These are phyloP conservation scores for Mycena rosella DNA, from an alignment of 768 basidiomycete species.

Conservation along the genomic window DNA sequence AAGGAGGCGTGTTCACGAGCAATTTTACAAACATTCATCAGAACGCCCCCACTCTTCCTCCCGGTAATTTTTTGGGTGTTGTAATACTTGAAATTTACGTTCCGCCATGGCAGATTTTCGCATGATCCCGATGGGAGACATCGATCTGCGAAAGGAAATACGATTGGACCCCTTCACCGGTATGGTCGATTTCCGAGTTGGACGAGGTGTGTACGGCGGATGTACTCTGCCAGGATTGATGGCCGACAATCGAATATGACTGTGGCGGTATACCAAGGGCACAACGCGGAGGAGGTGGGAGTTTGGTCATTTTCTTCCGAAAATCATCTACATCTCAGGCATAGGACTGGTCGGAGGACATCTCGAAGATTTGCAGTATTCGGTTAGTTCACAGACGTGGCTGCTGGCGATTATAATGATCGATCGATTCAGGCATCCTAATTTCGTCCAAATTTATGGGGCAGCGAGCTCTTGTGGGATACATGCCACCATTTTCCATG, in stretches of 20 bases:
- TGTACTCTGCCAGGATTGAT: constrained; percentile 7
- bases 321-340: too few relatives aligned
- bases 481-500: constrained; percentile 13
- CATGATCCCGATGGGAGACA: constrained; percentile 1
- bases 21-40: too few relatives aligned
- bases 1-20: too few relatives aligned
- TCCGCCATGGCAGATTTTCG: constrained; percentile 4
- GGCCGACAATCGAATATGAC: background rate
- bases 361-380: too few relatives aligned
- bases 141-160: constrained; percentile 8
- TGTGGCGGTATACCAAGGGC: constrained; percentile 5
- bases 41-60: too few relatives aligned
- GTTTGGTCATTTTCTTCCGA: too few relatives aligned
- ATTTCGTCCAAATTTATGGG: constrained; percentile 5
- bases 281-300: constrained; percentile 9
- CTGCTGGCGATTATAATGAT: too few relatives aligned
- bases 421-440: constrained; percentile 6
- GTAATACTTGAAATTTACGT: too few relatives aligned
- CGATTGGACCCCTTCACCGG: background rate
- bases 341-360: too few relatives aligned
- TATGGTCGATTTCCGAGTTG: background rate
- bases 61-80: too few relatives aligned
- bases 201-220: background rate
- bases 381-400: too few relatives aligned
- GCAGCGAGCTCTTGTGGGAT: background rate